Evolutionary conservation across 2,329 filamentous ascomycete genomes (phyloP).

Genomic region (Celoporthe dispersa): DNA sequence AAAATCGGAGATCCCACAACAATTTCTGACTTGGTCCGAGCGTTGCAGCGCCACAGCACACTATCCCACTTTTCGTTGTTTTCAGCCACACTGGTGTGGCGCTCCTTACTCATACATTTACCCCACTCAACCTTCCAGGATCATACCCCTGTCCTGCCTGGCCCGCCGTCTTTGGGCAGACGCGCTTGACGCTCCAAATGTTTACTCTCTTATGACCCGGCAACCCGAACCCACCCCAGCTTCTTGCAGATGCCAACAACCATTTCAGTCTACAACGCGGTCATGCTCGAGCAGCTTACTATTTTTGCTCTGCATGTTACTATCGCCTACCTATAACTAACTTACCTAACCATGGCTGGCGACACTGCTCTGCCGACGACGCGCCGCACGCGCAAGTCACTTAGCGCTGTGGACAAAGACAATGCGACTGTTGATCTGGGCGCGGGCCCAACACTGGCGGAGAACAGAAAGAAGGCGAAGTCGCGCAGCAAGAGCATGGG

Average conservation of each 20-base stretch:
- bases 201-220: slow-evolving; percentile 18
- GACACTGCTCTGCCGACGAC: slow-evolving; percentile 59
- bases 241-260: neutral
- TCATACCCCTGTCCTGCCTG: neutral
- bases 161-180: neutral
- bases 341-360: slow-evolving; percentile 30
- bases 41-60: slow-evolving; percentile 10
- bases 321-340: neutral
- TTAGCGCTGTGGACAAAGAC: slow-evolving; percentile 73
- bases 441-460: slow-evolving; percentile 56
- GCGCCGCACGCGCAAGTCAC: slow-evolving; percentile 71
- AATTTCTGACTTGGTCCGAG: slow-evolving; percentile 18
- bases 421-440: slow-evolving; percentile 74
- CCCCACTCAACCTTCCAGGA: neutral
- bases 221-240: slow-evolving; percentile 9
- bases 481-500: slow-evolving; percentile 95
- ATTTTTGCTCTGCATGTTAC: slow-evolving; percentile 4
- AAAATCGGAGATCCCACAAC: slow-evolving; percentile 21
- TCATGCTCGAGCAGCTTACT: slow-evolving; percentile 3
- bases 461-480: slow-evolving; percentile 61
- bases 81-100: slow-evolving; percentile 14
- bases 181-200: slow-evolving; percentile 15
- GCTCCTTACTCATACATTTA: neutral
- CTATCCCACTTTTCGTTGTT: neutral
- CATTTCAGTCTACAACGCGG: neutral